These are phyloP conservation scores for Trichoderma gracile DNA, from an alignment of 2,329 filamentous ascomycete genomes.

Conservation along the genomic window DNA sequence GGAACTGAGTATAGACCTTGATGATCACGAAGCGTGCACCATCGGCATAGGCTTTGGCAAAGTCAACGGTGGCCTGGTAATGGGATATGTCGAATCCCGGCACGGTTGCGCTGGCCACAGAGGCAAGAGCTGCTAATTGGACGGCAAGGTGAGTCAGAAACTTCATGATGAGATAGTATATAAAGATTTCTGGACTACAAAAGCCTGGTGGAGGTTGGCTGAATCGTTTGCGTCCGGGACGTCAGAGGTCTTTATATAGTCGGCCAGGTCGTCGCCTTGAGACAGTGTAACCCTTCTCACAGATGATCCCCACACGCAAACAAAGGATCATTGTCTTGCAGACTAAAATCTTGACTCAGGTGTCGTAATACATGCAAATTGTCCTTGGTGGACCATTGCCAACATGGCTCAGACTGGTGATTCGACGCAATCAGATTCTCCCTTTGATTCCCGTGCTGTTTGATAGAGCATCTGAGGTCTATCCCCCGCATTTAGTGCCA, in stretches of 20 bases:
- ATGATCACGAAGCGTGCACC: conserved; percentile 49
- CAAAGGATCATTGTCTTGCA: too few species aligned
- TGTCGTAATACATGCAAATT: neutral
- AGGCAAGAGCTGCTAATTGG: conserved; percentile 18
- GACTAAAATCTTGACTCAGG: neutral
- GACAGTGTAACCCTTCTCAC: neutral
- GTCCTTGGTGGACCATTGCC: too few species aligned
- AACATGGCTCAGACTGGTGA: neutral
- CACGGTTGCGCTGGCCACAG: conserved; percentile 33
- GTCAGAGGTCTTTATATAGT: neutral
- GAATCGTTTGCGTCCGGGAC: too few species aligned
- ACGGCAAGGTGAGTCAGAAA: neutral
- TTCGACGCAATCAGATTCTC: neutral
- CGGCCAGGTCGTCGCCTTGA: neutral
- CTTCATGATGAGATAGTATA: neutral
- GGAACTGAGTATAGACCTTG: conserved; percentile 36
- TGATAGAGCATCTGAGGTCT: neutral
- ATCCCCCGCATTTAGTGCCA: neutral
- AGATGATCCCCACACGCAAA: neutral
- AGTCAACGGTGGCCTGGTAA: conserved; percentile 44
- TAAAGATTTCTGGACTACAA: fast-evolving
- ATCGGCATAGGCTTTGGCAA: conserved; percentile 39
- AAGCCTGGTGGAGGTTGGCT: too few species aligned
- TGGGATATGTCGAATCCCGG: conserved; percentile 46
- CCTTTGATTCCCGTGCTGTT: neutral